Evolutionary conservation across 345 rosid genomes (phyloP), one percentile per base, ranked within the genome.

Genomic region (Noccaea caerulescens): DNA sequence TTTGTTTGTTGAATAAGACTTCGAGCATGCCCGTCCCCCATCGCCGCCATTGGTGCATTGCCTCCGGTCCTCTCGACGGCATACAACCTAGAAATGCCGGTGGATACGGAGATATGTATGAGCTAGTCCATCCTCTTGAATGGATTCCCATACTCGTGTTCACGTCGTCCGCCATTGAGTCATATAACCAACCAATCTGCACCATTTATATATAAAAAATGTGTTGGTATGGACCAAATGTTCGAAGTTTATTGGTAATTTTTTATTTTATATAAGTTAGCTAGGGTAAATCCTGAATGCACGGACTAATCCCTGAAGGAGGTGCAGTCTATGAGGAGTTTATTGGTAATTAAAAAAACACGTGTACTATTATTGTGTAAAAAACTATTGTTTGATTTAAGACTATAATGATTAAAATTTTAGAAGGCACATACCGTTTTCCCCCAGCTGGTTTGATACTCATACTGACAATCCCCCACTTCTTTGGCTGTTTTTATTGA

Each of bases 11-110:
- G 44, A 87, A 52, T 44, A 85, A 52, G 33, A 83, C 37, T 75
- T 90, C 93, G 4, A 84, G 84, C 10, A 83, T 3, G 4, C 95
- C 97, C 0, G 88, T 82, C 10, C 80, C 66, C 95, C 95, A 93
- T 56, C 93, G 80, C 62, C 84, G 84, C 18, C 75, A 77, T 18
- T 90, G 96, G 43, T 53, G 43, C 87, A 90, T 53, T 0, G 77
- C 55, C 3, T 55, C 75, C 0, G 90, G 84, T 3, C 85, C 83
- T 9, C 73, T 63, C 0, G 77, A 8, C 0, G 91, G 91, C 8
- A 81, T 74, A 57, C 84, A 84, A 0, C 98, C 95, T 8, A 84
- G 55, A 68, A 92, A 92, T 1, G 88, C 88, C 0, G 80, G 84
- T 11, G 87, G 87, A 0, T 85, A 9, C 0, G 86, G 90, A 0